Evolutionary conservation across 2,329 filamentous ascomycete species (phyloP).

Genomic region (Pseudogymnoascus sp.): DNA sequence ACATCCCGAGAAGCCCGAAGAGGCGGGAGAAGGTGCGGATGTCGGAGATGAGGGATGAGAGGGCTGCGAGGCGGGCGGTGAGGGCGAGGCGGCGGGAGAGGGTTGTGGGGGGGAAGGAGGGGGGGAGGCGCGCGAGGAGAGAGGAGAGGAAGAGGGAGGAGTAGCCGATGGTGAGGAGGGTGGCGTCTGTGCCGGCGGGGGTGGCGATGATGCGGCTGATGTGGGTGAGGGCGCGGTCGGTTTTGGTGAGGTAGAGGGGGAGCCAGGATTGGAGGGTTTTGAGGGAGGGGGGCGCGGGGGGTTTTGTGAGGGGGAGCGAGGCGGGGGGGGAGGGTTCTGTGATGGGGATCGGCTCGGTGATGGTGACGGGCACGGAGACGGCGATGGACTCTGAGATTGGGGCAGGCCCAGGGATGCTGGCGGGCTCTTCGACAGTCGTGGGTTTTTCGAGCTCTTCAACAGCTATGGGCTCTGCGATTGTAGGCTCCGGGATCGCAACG

Average conservation of each 20-base stretch:
- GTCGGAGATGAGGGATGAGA: slow-evolving; percentile 61
- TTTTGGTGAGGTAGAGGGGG: slow-evolving; percentile 26
- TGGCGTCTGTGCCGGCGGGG: slow-evolving; percentile 59
- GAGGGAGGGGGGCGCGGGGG: slow-evolving; percentile 15
- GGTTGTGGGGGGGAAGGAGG: too few species aligned
- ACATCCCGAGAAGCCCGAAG: slow-evolving; percentile 68
- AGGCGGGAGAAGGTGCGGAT: slow-evolving; percentile 65
- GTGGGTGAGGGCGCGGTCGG: slow-evolving; percentile 35
- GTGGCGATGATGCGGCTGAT: slow-evolving; percentile 58
- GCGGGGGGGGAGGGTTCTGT: slow-evolving; percentile 7
- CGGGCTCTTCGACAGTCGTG: background rate
- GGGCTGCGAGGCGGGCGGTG: slow-evolving; percentile 45
- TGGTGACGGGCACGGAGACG: background rate
- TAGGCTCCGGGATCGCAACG: background rate
- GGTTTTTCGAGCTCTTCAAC: background rate
- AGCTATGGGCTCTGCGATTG: background rate
- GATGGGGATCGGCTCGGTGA: background rate
- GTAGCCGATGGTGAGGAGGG: slow-evolving; percentile 63
- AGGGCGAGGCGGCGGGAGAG: slow-evolving; percentile 46
- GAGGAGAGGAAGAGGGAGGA: slow-evolving; percentile 47
- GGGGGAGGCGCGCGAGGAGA: slow-evolving; percentile 42
- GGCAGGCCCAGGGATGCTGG: background rate
- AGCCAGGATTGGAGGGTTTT: slow-evolving; percentile 22
- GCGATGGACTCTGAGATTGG: background rate
- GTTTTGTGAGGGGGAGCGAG: background rate